Base-by-base conservation (phyloP, 768 basidiomycete species). In the Russula emetica region DNA sequence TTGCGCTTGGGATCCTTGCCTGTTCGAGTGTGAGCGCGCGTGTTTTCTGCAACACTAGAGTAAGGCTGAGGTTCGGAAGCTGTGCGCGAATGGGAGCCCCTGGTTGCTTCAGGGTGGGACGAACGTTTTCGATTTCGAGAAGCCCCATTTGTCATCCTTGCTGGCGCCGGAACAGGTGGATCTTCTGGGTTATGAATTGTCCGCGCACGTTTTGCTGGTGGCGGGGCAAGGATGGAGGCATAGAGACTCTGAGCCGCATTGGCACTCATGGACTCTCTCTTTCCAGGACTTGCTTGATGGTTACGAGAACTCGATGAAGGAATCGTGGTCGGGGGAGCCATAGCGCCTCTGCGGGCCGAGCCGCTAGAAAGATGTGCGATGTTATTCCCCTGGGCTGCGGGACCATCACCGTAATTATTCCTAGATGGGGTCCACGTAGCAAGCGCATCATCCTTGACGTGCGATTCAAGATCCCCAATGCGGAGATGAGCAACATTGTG, bases 171-270 rank as follows among this genome's bases (percentile, higher is more conserved):
- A 13, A 87, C 74, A 20, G 87, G 89, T 34, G 88, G 88, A 70
- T 88, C 88, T 55, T 75, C 76, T 13, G 84, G 83, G 71, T 90
- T 90, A 69, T 86, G 85, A 62, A 91, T 84, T n/a, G 90, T 92
- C 55, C 89, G 80, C 55, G 87, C 88, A 67, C 85, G 86, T 74
- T 89, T 88, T 30, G 82, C 74, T 14, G 88, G 83, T n/a, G 89
- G 87, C 32, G 85, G 86, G 34, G 88, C 87, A 63, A 92, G 81
- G 59, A 92, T 84, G 66, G 89, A 86, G 16, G 85, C 76, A 70
- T 86, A 92, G 60, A 92, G 78, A 71, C 79, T 90, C 72, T 84
- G 85, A 51, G 77, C 68, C 11, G 76, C 79, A 73, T 76, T 77
- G 32, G 74, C 77, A 58, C 71, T 74, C 3, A 70, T 67, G 9